Percentiles rank a stretch among this genome's conserved stretches.
These are phyloP conservation scores for Phialophora verrucosa DNA, from an alignment of 2,329 filamentous ascomycete genomes.

Conservation along the genomic window DNA sequence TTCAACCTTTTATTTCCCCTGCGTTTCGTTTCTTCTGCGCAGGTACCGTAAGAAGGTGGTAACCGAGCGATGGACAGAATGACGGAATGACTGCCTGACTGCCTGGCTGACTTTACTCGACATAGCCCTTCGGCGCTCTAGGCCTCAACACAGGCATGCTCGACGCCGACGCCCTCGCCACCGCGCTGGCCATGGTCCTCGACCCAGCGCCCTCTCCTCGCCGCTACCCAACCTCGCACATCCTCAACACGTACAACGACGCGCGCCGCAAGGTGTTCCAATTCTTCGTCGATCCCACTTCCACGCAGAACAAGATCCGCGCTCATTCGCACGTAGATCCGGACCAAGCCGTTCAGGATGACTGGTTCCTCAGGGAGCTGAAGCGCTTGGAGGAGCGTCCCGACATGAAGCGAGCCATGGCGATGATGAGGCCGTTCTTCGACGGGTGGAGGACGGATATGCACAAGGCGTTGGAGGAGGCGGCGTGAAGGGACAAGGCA, in stretches of 20 bases:
- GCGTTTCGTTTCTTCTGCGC: no score
- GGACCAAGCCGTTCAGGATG: conserved; percentile 13
- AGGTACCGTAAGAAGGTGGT: no score
- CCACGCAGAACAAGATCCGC: conserved; percentile 26
- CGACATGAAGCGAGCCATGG: conserved; percentile 13
- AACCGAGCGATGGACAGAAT: no score
- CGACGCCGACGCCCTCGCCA: conserved; percentile 25
- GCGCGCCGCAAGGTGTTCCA: conserved; percentile 28
- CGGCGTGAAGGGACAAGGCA: background rate
- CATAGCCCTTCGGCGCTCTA: conserved; percentile 23
- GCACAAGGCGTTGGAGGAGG: conserved; percentile 8
- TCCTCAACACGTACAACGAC: conserved; percentile 23
- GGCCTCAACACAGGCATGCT: conserved; percentile 31
- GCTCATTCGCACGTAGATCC: conserved; percentile 10
- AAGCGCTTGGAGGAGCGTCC: conserved; percentile 17
- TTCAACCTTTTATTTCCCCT: no score
- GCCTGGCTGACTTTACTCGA: no score
- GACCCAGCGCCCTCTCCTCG: background rate
- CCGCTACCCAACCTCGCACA: background rate
- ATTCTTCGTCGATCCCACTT: conserved; percentile 27
- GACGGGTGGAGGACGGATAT: conserved; percentile 28
- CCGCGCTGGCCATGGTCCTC: conserved; percentile 28
- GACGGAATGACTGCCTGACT: no score
- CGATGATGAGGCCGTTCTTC: conserved; percentile 22
- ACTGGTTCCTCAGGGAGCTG: conserved; percentile 17